Percentiles rank a stretch among this genome's conserved stretches.
Conservation (phyloP, 306 rosid species). For the Spatholobus suberectus region DNA sequence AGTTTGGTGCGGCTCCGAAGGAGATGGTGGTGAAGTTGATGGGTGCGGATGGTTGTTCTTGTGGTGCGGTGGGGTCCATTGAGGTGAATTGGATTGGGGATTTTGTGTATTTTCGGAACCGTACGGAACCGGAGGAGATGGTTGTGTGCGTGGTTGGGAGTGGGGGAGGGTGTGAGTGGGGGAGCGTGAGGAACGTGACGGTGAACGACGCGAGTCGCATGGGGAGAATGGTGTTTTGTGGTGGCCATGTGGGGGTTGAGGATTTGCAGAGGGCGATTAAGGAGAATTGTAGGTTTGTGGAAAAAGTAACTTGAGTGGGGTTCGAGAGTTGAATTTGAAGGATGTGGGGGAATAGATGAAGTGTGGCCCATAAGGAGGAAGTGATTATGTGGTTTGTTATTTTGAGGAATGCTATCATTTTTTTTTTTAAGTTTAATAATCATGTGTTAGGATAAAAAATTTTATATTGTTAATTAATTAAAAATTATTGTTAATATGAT, state of each 20-base stretch:
- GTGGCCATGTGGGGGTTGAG: constrained; percentile 48
- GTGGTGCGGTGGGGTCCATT: constrained; percentile 45
- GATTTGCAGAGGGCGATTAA: constrained; percentile 49
- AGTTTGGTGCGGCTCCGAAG: constrained; percentile 59
- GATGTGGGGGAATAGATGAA: too few species aligned
- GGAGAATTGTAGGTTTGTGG: neutral
- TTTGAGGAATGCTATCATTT: too few species aligned
- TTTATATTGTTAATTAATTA: too few species aligned
- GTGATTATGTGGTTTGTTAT: too few species aligned
- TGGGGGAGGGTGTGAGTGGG: constrained; percentile 53
- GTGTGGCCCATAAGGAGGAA: too few species aligned
- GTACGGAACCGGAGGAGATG: constrained; percentile 47
- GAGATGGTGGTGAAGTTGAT: constrained; percentile 52
- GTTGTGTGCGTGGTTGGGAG: constrained; percentile 51
- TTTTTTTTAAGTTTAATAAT: too few species aligned
- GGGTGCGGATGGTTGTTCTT: constrained; percentile 51
- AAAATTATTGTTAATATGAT: too few species aligned
- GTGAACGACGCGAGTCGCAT: constrained; percentile 36
- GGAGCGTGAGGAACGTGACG: constrained; percentile 43
- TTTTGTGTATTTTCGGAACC: constrained; percentile 51
- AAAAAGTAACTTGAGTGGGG: neutral
- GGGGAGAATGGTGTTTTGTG: constrained; percentile 52
- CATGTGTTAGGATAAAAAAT: too few species aligned
- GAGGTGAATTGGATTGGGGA: constrained; percentile 46
- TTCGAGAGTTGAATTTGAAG: too few species aligned